Evolutionary conservation across 225 moss, liverwort and hornwort genomes (phyloP).

Genomic region (Pseudoscleropodium purum): DNA sequence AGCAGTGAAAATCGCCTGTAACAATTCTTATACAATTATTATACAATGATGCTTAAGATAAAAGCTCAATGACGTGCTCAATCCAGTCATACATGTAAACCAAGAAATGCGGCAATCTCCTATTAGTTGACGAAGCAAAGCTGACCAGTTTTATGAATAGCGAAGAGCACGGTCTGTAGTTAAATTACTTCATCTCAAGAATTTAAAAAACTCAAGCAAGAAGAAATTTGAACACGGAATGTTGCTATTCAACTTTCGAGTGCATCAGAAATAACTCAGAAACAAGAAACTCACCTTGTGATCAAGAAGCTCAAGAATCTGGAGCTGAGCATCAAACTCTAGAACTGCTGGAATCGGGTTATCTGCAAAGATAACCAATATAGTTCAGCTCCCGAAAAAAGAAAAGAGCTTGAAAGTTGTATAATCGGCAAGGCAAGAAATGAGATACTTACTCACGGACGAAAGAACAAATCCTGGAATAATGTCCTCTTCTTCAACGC

Average conservation of each 20-base stretch:
- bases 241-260: neutral
- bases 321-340: conserved; percentile 90
- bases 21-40: neutral
- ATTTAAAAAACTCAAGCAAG: neutral
- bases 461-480: conserved; percentile 85
- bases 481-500: conserved; percentile 94
- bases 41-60: neutral
- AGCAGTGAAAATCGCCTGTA: conserved; percentile 89
- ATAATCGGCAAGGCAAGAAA: neutral
- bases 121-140: neutral
- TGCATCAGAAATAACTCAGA: neutral
- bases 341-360: conserved; percentile 71
- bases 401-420: neutral
- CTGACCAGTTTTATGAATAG: neutral
- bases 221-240: neutral
- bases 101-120: neutral
- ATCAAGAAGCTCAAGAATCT: conserved; percentile 92
- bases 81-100: neutral
- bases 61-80: neutral
- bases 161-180: neutral
- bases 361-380: conserved; percentile 20
- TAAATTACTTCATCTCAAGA: neutral
- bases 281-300: conserved; percentile 49
- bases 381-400: neutral
- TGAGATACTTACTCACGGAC: conserved; percentile 50